phyloP scores from a whole-genome alignment of 164 flowering plant species.

The Magnolia kwangsiensis region DNA sequence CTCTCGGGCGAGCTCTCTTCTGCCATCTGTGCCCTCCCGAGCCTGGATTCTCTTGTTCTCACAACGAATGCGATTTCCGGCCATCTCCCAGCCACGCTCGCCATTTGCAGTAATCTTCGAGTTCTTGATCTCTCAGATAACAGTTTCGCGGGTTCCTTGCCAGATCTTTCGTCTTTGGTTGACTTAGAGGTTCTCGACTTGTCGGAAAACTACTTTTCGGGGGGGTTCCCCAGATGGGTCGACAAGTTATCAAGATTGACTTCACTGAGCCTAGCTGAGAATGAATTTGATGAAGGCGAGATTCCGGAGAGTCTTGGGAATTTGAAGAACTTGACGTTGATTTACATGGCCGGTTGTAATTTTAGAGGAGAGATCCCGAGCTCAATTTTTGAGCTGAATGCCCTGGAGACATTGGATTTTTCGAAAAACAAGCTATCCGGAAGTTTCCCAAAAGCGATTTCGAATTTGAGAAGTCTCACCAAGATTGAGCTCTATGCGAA shows the following conservation, averaged over 20 bases:
- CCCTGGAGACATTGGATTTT: conserved; percentile 51
- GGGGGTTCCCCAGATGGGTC: conserved; percentile 70
- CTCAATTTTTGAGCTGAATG: conserved; percentile 46
- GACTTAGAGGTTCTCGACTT: conserved; percentile 53
- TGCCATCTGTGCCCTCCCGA: conserved; percentile 36
- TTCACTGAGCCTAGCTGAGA: conserved; percentile 44
- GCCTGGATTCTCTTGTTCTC: conserved; percentile 36
- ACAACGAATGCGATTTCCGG: conserved; percentile 55
- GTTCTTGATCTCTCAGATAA: conserved; percentile 58
- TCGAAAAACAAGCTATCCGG: conserved; percentile 63
- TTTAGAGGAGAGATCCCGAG: conserved; percentile 68
- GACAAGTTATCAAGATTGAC: conserved; percentile 47
- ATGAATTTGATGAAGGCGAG: conserved; percentile 44
- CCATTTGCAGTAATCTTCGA: conserved; percentile 39
- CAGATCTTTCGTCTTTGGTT: conserved; percentile 53
- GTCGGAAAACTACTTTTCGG: conserved; percentile 55
- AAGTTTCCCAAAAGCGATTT: conserved; percentile 44
- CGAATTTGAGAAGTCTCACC: conserved; percentile 41
- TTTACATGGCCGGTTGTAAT: conserved; percentile 41
- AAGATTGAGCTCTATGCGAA: conserved; percentile 74
- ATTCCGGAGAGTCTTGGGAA: conserved; percentile 65
- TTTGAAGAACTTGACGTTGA: conserved; percentile 62
- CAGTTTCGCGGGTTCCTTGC: conserved; percentile 33
- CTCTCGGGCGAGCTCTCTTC: conserved; percentile 68
- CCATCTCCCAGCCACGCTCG: conserved; percentile 39